Percentiles rank a stretch among this genome's conserved stretches.
These are phyloP conservation scores for Erodium moschatum DNA, from an alignment of 441 rosid species.

Conservation along the genomic window DNA sequence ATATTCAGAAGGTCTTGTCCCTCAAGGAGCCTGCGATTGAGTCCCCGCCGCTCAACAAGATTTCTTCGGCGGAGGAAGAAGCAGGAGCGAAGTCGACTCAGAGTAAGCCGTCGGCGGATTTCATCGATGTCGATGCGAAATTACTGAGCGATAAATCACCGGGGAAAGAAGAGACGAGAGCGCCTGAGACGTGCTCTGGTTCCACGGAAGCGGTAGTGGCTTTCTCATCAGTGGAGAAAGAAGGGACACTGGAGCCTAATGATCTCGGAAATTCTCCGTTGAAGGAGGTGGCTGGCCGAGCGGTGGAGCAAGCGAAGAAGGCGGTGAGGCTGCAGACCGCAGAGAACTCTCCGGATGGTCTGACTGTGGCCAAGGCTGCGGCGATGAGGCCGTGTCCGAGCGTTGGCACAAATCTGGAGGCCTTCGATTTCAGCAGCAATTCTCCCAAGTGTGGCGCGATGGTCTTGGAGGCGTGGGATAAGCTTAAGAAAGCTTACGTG, in stretches of 20 bases:
- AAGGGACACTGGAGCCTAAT: neutral
- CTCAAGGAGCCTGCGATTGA: neutral
- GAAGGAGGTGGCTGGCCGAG: neutral
- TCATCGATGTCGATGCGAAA: neutral
- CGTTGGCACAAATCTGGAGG: constrained; percentile 24
- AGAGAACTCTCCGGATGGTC: constrained; percentile 14
- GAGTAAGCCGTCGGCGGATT: neutral
- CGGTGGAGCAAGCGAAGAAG: constrained; percentile 16
- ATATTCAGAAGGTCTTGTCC: constrained; percentile 2
- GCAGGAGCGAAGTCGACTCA: neutral
- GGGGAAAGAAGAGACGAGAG: neutral
- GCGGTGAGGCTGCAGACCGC: constrained; percentile 18
- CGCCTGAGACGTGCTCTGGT: neutral
- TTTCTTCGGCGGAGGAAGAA: neutral
- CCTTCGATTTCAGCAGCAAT: constrained; percentile 15
- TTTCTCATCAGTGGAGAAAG: neutral
- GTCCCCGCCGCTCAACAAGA: neutral
- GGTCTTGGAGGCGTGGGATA: constrained; percentile 43
- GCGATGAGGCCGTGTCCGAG: constrained; percentile 28
- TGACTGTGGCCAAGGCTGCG: constrained; percentile 13
- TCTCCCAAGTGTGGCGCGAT: constrained; percentile 24
- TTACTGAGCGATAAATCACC: neutral
- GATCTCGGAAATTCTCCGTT: neutral
- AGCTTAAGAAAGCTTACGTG: constrained; percentile 30
- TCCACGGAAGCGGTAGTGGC: neutral